These are phyloP conservation scores for Rubia peregrina DNA, from an alignment of 305 asterid genomes.

Conservation along the genomic window DNA sequence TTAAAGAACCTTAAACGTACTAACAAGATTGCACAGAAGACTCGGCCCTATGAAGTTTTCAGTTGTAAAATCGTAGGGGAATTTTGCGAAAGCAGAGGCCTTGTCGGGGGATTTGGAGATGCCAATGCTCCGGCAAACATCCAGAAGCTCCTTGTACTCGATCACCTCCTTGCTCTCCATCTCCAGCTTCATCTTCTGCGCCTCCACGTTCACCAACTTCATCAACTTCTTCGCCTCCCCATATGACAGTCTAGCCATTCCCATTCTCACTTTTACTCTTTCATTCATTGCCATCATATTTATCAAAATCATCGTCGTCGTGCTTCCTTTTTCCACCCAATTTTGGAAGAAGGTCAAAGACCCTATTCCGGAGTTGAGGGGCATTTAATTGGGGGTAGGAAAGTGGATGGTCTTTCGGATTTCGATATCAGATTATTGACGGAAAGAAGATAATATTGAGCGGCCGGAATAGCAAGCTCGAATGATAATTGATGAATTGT, in stretches of 20 bases:
- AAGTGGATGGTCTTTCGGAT: too few species aligned
- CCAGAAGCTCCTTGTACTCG: slow-evolving; percentile 54
- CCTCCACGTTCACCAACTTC: slow-evolving; percentile 88
- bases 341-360: too few species aligned
- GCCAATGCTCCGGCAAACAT: slow-evolving; percentile 64
- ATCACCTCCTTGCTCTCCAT: slow-evolving; percentile 69
- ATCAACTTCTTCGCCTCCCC: slow-evolving; percentile 84
- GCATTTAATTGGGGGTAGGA: slow-evolving; percentile 4
- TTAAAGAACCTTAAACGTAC: too few species aligned
- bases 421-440: too few species aligned
- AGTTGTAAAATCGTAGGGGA: too few species aligned
- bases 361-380: slow-evolving; percentile 22
- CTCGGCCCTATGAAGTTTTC: too few species aligned
- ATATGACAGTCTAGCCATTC: slow-evolving; percentile 36
- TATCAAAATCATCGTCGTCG: slow-evolving; percentile 8
- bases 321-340: slow-evolving; percentile 16
- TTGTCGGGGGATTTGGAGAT: slow-evolving; percentile 61
- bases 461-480: too few species aligned
- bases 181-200: slow-evolving; percentile 70
- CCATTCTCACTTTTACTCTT: slow-evolving; percentile 5
- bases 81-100: slow-evolving; percentile 58
- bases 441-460: too few species aligned
- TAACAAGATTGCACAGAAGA: too few species aligned
- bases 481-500: too few species aligned
- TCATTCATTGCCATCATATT: background rate